Conservation (phyloP, 257 asterid genomes). For the Rubia yunnanensis region DNA sequence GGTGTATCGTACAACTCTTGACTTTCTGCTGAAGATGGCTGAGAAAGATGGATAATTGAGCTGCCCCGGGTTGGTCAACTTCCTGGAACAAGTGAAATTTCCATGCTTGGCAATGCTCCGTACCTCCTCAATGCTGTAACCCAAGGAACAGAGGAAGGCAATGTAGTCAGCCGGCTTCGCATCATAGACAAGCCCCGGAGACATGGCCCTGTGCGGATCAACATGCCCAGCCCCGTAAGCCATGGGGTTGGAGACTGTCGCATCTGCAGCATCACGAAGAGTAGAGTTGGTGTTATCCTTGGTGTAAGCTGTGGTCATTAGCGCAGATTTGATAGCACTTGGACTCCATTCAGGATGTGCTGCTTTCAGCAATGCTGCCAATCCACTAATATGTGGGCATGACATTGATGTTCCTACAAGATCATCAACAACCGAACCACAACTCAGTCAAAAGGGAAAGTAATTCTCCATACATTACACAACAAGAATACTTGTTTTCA, state of each 20-base stretch:
- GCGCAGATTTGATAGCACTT: conserved; percentile 42
- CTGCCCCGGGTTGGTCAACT: conserved; percentile 55
- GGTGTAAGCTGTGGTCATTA: conserved; percentile 44
- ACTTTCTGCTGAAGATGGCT: conserved; percentile 39
- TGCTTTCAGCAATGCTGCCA: conserved; percentile 41
- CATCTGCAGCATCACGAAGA: conserved; percentile 34
- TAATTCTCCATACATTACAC: not conserved
- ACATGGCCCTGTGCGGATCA: conserved; percentile 35
- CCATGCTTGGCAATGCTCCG: conserved; percentile 40
- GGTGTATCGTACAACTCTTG: conserved; percentile 60
- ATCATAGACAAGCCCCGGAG: conserved; percentile 43
- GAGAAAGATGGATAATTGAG: conserved; percentile 87
- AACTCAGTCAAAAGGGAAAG: not conserved
- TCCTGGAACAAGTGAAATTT: conserved; percentile 49
- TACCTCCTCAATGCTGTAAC: conserved; percentile 34
- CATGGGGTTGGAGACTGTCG: conserved; percentile 23
- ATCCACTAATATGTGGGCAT: conserved; percentile 45
- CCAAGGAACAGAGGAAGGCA: conserved; percentile 36
- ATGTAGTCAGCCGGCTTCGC: conserved; percentile 25
- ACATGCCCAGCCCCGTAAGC: conserved; percentile 47
- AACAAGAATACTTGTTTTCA: no score
- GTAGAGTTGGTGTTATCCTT: conserved; percentile 28
- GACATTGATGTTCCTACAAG: conserved; percentile 46
- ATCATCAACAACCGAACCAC: not conserved
- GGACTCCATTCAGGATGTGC: conserved; percentile 48